Conservation (phyloP, 139 green algal genomes). For the Volvox reticuliferus region DNA sequence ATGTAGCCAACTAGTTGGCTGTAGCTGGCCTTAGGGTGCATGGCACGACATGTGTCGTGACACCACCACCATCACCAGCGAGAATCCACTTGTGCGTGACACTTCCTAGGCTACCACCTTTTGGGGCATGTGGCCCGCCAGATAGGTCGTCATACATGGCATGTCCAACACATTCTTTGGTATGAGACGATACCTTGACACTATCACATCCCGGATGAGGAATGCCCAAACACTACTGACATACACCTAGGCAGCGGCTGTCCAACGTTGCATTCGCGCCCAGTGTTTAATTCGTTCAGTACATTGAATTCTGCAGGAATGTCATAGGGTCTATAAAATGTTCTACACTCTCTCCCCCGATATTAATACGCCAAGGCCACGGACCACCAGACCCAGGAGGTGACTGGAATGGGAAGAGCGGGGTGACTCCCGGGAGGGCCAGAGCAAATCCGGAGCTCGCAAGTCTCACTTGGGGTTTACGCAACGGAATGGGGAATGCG, state of each 20-base stretch:
- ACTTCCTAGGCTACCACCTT: background rate
- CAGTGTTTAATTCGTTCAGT: background rate
- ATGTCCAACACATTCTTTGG: conserved; percentile 9
- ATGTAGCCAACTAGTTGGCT: too few relatives aligned
- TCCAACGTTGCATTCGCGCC: background rate
- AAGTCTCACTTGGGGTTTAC: too few relatives aligned
- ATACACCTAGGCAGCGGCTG: conserved; percentile 2
- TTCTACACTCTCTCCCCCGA: too few relatives aligned
- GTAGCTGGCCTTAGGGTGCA: too few relatives aligned
- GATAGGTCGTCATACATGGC: background rate
- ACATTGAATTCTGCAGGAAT: background rate
- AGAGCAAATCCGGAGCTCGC: too few relatives aligned
- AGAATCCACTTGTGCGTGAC: background rate
- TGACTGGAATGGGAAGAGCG: too few relatives aligned
- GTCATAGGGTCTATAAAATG: background rate
- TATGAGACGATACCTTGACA: background rate
- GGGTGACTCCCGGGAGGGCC: too few relatives aligned
- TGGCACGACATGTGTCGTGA: too few relatives aligned
- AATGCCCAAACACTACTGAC: background rate
- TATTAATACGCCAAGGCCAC: too few relatives aligned
- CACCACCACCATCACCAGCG: too few relatives aligned
- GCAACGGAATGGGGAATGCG: too few relatives aligned
- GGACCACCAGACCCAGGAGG: too few relatives aligned
- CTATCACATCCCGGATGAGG: background rate
- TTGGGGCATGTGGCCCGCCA: background rate